These are phyloP conservation scores for Phylloporus sp. DNA, from an alignment of 768 basidiomycete genomes.

Conservation along the genomic window DNA sequence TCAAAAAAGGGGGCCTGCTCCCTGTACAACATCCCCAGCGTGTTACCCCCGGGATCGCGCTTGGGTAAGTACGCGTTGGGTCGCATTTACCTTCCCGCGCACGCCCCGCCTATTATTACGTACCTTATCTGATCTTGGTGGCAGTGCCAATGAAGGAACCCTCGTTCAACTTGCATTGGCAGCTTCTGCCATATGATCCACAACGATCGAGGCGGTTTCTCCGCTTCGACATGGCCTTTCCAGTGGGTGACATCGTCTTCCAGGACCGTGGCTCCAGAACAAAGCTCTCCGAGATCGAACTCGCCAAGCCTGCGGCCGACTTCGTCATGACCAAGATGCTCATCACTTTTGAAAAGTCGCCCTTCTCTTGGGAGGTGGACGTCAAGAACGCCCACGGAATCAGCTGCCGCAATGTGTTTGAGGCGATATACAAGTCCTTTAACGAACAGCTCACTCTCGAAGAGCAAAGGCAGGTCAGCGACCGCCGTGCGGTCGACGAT, in stretches of 20 bases:
- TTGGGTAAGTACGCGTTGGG: constrained; percentile 21
- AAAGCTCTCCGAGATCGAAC: constrained; percentile 35
- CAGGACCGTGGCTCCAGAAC: constrained; percentile 22
- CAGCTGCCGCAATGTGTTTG: constrained; percentile 55
- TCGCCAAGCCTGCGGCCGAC: constrained; percentile 42
- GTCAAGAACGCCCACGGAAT: constrained; percentile 44
- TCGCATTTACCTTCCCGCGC: neutral
- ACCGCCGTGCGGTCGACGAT: constrained; percentile 32
- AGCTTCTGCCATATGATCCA: constrained; percentile 39
- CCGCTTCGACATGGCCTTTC: constrained; percentile 50
- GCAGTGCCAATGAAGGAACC: constrained; percentile 39
- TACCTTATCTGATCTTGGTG: constrained; percentile 30
- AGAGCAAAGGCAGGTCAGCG: constrained; percentile 37
- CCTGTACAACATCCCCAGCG: constrained; percentile 21
- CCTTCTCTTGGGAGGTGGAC: constrained; percentile 39
- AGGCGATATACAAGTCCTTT: constrained; percentile 51
- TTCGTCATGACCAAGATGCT: constrained; percentile 45
- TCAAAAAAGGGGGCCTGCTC: constrained; percentile 20
- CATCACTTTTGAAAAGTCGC: constrained; percentile 38
- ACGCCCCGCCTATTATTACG: constrained; percentile 11
- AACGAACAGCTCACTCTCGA: constrained; percentile 41
- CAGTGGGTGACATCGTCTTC: constrained; percentile 33
- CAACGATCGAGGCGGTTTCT: constrained; percentile 35
- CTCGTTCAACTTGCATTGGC: constrained; percentile 45
- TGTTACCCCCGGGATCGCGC: constrained; percentile 21